These are phyloP conservation scores for Mycena indigotica DNA, from an alignment of 768 basidiomycete species.

Conservation along the genomic window DNA sequence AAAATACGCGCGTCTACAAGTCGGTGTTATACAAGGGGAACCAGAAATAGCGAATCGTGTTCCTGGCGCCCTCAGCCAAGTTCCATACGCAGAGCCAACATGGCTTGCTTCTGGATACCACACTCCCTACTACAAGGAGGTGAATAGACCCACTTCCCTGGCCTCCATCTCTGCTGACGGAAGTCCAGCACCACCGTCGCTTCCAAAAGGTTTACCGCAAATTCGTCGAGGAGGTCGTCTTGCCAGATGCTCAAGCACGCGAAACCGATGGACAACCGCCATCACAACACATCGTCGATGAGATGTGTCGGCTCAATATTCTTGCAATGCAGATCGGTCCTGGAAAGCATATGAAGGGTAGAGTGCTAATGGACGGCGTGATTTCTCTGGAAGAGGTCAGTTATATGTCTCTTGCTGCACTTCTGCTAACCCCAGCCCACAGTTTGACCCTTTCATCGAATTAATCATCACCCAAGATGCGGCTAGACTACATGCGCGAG, in stretches of 20 bases:
- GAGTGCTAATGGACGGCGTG: constrained; percentile 74
- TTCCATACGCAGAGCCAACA: constrained; percentile 80
- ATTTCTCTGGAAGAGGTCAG: constrained; percentile 77
- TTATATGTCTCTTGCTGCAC: not conserved
- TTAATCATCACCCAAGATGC: constrained; percentile 82
- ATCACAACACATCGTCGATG: constrained; percentile 56
- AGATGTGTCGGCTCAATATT: constrained; percentile 69
- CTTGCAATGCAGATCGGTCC: constrained; percentile 95
- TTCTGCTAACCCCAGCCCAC: constrained; percentile 23
- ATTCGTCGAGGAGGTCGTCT: constrained; percentile 73
- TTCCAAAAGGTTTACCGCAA: constrained; percentile 67
- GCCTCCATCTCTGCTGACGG: not conserved
- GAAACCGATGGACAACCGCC: constrained; percentile 74
- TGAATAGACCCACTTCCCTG: constrained; percentile 54
- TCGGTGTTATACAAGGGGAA: constrained; percentile 64
- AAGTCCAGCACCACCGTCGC: constrained; percentile 56
- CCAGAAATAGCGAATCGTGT: constrained; percentile 46
- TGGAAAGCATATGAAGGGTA: constrained; percentile 84
- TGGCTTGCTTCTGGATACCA: constrained; percentile 43
- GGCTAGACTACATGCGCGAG: constrained; percentile 60
- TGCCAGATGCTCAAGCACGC: constrained; percentile 53
- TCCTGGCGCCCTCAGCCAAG: constrained; percentile 56
- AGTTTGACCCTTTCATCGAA: constrained; percentile 92
- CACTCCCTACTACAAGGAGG: constrained; percentile 47
- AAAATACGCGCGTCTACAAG: constrained; percentile 56